These are phyloP conservation scores for Fomitopsis pulvina DNA, from an alignment of 768 basidiomycete species.

Conservation along the genomic window DNA sequence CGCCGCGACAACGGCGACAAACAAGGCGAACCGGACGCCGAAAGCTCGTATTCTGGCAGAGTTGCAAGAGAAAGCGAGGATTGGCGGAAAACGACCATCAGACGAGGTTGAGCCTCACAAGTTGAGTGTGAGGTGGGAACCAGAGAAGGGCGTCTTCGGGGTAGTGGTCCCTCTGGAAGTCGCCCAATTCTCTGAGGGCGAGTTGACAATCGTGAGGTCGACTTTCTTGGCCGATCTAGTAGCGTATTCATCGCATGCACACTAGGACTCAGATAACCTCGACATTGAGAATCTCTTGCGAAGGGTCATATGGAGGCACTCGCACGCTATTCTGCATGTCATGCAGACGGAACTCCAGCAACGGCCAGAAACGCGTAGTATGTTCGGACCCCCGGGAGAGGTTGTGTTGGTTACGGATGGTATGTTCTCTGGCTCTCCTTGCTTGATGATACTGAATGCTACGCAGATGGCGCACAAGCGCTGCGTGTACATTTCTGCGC, in stretches of 20 bases:
- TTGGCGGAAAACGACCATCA: constrained; percentile 48
- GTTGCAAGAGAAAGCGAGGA: constrained; percentile 58
- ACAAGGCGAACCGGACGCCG: constrained; percentile 47
- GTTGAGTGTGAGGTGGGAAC: constrained; percentile 75
- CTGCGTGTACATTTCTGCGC: constrained; percentile 69
- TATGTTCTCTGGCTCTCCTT: constrained; percentile 21
- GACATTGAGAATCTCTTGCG: constrained; percentile 69
- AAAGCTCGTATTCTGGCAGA: constrained; percentile 49
- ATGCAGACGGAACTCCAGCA: constrained; percentile 51
- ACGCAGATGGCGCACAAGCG: constrained; percentile 45
- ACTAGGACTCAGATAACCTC: constrained; percentile 57
- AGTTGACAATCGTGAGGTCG: constrained; percentile 39
- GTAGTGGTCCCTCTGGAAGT: constrained; percentile 47
- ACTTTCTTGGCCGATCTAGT: neutral
- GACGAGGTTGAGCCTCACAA: constrained; percentile 69
- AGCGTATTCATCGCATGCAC: neutral
- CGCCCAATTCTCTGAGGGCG: constrained; percentile 31
- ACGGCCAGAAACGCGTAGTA: constrained; percentile 39
- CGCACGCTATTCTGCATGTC: constrained; percentile 49
- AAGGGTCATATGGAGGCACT: constrained; percentile 59
- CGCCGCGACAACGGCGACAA: constrained; percentile 32
- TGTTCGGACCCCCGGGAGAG: constrained; percentile 59
- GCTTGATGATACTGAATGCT: constrained; percentile 1
- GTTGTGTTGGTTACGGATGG: constrained; percentile 52
- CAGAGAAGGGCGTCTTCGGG: constrained; percentile 60